Percentiles rank a stretch among this genome's conserved stretches.
phyloP scores from a whole-genome alignment of 1,139 yeast species.

The Magnusiomyces suaveolens region DNA sequence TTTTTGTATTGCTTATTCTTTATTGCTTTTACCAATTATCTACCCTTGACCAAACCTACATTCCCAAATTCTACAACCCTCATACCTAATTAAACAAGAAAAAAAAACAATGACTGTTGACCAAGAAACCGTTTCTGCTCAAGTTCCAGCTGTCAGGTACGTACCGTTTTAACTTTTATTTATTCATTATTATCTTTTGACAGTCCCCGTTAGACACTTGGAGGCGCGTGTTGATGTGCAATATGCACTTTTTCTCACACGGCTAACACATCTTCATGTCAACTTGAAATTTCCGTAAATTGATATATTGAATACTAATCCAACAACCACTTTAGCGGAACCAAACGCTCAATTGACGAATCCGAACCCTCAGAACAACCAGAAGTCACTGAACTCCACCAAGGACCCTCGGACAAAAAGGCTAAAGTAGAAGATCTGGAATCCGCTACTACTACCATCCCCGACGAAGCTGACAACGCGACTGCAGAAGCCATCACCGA shows the following conservation, averaged over 20 bases:
- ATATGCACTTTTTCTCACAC: too few relatives aligned
- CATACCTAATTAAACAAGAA: too few relatives aligned
- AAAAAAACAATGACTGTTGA: constrained; percentile 8
- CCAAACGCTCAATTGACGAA: constrained; percentile 4
- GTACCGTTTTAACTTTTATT: too few relatives aligned
- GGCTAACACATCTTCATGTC: too few relatives aligned
- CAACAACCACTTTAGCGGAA: background rate
- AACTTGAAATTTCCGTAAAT: too few relatives aligned
- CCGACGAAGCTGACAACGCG: background rate
- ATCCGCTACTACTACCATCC: background rate
- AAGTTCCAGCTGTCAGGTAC: too few relatives aligned
- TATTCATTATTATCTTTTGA: too few relatives aligned
- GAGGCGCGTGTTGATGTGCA: too few relatives aligned
- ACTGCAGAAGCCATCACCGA: background rate
- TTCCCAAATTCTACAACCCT: too few relatives aligned
- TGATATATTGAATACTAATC: background rate
- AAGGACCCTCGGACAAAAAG: background rate
- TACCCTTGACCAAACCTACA: too few relatives aligned
- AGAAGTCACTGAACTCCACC: background rate
- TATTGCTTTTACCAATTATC: background rate
- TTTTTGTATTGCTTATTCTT: background rate
- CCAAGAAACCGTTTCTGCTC: background rate
- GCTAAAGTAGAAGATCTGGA: background rate
- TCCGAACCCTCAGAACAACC: background rate
- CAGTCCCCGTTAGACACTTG: too few relatives aligned